Base-by-base conservation (phyloP, 2,329 filamentous ascomycete genomes). In the Fusarium verrucosum region DNA sequence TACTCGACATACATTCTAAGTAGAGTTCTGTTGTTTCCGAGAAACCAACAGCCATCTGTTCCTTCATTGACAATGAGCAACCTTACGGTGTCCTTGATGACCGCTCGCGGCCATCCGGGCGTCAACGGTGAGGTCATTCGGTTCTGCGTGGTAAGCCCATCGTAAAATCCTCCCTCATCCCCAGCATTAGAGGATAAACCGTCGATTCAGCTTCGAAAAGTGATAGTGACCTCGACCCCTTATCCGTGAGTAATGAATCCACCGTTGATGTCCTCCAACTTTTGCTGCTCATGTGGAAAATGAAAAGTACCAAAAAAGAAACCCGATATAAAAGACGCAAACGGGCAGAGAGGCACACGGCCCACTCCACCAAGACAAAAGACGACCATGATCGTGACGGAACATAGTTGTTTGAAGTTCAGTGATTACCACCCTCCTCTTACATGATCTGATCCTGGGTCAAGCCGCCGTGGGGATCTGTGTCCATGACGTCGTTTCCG, bases 381-480 rank as follows among this genome's bases (percentile, higher is more conserved):
- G 44, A 56, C 40, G 52, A 40, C 49, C 42, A 37, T 56, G 47
- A 22, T 63, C 50, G 41, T 54, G 44, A 35, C 17, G 44, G 25
- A 55, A 40, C 45, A 53, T 52, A 38, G 51, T 33, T 41, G 46
- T 43, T 36, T 37, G 37, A 51, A 45, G 44, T 56, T 56, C 56
- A 36, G 40, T 67, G 20, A 45, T 61, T n/a, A 57, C 41, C 58
- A 47, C 42, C 33, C 23, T 23, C 35, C 46, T 45, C 59, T 74
- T 81, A 98, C 94, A 98, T 97, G 80, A 98, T 97, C 82, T 98
- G 94, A 75, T 98, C 94, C 79, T 98, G 95, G n/a, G 93, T 96
- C 75, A 96, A 80, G 61, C 89, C 90, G 46, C 83, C 87, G 53
- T 86, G 85, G 66, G 91, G 87, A 63, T 92, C 88, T 30, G 89